These are phyloP conservation scores for Starmerella geochares DNA, from an alignment of 805 yeast species.

Conservation along the genomic window DNA sequence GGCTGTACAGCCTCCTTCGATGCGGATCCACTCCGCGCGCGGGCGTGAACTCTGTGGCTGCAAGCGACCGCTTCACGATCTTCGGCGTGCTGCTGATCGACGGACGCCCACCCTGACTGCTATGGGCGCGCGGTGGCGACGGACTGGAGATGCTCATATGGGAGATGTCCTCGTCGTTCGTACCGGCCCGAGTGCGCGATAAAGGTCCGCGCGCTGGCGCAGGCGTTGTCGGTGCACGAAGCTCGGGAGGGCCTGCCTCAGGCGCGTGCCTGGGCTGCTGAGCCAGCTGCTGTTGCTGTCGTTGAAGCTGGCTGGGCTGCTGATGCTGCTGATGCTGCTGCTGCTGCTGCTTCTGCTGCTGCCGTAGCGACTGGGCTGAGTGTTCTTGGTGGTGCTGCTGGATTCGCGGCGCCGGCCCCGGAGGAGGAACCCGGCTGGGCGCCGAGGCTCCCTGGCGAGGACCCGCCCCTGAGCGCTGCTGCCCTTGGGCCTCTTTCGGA, in stretches of 20 bases:
- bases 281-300: neutral
- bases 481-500: neutral
- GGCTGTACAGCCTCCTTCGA: slow-evolving; percentile 25
- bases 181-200: neutral
- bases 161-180: neutral
- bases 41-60: slow-evolving; percentile 25
- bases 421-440: slow-evolving; percentile 13
- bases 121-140: neutral
- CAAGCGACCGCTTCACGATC: slow-evolving; percentile 19
- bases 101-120: slow-evolving; percentile 12
- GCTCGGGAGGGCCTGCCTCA: neutral
- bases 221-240: slow-evolving; percentile 3
- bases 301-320: too few relatives aligned
- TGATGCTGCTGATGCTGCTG: neutral
- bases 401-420: neutral
- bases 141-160: slow-evolving; percentile 9
- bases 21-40: slow-evolving; percentile 17
- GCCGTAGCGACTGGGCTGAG: too few relatives aligned
- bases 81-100: slow-evolving; percentile 23
- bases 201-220: neutral
- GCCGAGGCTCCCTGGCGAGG: neutral
- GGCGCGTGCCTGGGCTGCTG: neutral
- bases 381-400: too few relatives aligned
- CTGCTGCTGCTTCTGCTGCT: neutral
- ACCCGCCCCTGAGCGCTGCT: neutral